Evolutionary conservation across 768 basidiomycete species (phyloP), one percentile per base, ranked within the genome.

Genomic region (Coprinopsis strossmayeri): DNA sequence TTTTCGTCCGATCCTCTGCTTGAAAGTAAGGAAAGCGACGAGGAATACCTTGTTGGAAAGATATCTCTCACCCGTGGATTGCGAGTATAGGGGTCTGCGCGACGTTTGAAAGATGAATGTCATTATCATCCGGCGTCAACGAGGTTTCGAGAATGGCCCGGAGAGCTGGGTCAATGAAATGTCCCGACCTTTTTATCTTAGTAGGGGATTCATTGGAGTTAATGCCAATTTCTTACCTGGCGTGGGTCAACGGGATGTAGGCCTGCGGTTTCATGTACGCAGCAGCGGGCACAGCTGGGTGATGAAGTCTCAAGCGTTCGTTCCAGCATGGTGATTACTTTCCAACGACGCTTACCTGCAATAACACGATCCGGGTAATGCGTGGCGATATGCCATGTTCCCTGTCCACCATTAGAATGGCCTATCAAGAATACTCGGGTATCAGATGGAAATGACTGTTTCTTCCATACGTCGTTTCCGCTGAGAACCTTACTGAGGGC

Each of bases 371-470:
- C 91, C 1, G 93, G 91, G 63, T 78, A 87, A 53, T 86, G 71
- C 23, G 82, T 75, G 12, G 86, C 81, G 15, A 87, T 59, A 61
- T 91, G 83, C 87, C 90, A 92, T 1, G 83, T 72, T 0, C 92
- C 92, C 63, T 94, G 93, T 11, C 91, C 92, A 24, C 92, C 92
- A 61, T 96, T 96, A 2, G 91, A 94, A 61, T 96, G 92, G 0
- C 93, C 92, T 27, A 92, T 69, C n/a, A 92, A 58, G n/a, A 85
- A 66, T 5, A 81, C 77, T 24, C 69, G 70, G 2, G 73, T 70
- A 24, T 69, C 54, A 0, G 56, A 12, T 25, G 58, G 51, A 35
- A 78, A 70, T 15, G 50, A 54, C 70, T 76, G 77, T 13, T 58
- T 32, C 47, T 62, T 56, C 78, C 76, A 78, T 2, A 61, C 37